These are phyloP conservation scores for Geranium brycei DNA, from an alignment of 345 rosid species.

Conservation along the genomic window DNA sequence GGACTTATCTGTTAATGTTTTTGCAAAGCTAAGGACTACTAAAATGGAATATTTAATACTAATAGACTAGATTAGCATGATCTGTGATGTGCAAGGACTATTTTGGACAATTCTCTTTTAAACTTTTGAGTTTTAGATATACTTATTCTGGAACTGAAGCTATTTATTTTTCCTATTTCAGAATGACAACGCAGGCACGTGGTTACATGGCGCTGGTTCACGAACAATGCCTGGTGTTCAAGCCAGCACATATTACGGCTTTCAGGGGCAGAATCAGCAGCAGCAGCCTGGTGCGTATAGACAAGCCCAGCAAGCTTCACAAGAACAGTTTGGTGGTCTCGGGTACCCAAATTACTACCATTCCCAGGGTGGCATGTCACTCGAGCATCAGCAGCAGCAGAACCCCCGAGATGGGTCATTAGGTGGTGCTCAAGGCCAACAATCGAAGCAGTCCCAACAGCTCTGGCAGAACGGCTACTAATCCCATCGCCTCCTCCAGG, in stretches of 20 bases:
- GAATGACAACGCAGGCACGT: conserved; percentile 81
- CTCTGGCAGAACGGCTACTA: conserved; percentile 91
- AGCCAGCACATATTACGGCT: conserved; percentile 65
- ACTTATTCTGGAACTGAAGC: conserved; percentile 1
- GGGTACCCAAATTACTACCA: conserved; percentile 88
- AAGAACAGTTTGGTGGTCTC: conserved; percentile 51
- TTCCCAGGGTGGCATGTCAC: conserved; percentile 45
- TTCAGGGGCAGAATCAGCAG: conserved; percentile 84
- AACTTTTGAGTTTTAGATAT: neutral
- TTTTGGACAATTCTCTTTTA: neutral
- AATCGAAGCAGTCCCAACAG: conserved; percentile 77
- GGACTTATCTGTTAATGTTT: too few relatives aligned
- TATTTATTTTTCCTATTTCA: conserved; percentile 13
- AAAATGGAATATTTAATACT: too few relatives aligned
- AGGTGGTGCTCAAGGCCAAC: conserved; percentile 59
- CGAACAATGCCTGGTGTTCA: conserved; percentile 68
- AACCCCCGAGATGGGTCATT: conserved; percentile 62
- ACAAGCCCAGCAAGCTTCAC: conserved; percentile 84
- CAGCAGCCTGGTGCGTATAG: conserved; percentile 41
- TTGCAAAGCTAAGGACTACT: too few relatives aligned
- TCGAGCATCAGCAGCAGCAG: conserved; percentile 71
- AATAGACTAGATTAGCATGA: too few relatives aligned
- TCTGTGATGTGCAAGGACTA: too few relatives aligned
- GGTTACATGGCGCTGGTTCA: conserved; percentile 74
- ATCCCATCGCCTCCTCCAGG: conserved; percentile 24